Evolutionary conservation across 257 asterid species (phyloP), one percentile per base, ranked within the genome.

Genomic region (Solanum pimpinellifolium): DNA sequence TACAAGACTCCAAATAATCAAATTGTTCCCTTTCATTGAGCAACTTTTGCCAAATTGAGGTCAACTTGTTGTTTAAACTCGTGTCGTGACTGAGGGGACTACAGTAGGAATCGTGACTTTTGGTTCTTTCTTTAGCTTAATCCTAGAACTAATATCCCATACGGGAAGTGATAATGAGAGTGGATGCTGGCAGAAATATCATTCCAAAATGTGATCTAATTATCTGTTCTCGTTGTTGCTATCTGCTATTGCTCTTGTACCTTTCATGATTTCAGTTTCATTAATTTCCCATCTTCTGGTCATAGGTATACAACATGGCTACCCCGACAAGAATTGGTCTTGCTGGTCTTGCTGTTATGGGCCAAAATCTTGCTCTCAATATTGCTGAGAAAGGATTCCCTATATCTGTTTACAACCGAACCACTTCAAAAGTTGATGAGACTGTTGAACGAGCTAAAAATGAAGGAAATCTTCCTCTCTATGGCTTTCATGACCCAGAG

Each of bases 261-360:
- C 16, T 81, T 49, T 49, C 37, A 18, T 81, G 21, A 10, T 3
- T 73, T 74, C 25, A 33, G 25, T 70, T 66, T 75, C 4, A 49
- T 31, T 81, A 49, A 31, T 49, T 81, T 49, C 29, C 29, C 7
- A 18, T 81, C 85, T 7, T 80, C 31, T 81, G 18, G 68, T 81
- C 39, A 49, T 65, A 81, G 85, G 46, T 31, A 33, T 10, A 52
- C 42, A 74, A 52, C 60, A 95, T 95, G 98, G 97, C 96, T n/a
- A 88, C 95, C 80, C 94, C 88, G 87, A 97, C 92, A 83, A 95
- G 99, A 93, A 97, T 97, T 20, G 99, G 99, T 80, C 99, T 97
- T 69, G 98, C 98, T 86, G 99, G 99, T 85, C 96, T 97, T 21
- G 99, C 99, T 87, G 99, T 97, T 75, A 97, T 97, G 98, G 99